These are phyloP conservation scores for Cordyceps javanica DNA, from an alignment of 2,329 filamentous ascomycete genomes.

Conservation along the genomic window DNA sequence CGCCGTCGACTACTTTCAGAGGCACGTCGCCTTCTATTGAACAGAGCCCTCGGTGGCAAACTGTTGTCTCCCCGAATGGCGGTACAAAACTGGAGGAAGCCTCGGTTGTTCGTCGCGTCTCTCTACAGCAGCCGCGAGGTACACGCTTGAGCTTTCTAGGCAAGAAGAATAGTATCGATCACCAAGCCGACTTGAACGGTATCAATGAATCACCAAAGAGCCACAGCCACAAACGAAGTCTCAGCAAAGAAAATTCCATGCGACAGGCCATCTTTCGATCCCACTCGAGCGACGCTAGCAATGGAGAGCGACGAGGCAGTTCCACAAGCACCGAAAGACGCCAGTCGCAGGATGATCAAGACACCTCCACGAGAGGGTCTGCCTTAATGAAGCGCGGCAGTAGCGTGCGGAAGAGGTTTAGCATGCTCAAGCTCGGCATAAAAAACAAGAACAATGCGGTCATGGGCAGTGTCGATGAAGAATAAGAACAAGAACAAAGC, in stretches of 20 bases:
- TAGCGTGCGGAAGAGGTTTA: conserved; percentile 72
- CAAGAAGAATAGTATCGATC: conserved; percentile 38
- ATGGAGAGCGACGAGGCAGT: conserved; percentile 18
- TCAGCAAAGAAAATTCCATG: conserved; percentile 23
- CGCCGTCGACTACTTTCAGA: conserved; percentile 39
- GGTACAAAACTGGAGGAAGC: conserved; percentile 41
- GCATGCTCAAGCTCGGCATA: conserved; percentile 68
- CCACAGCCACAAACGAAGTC: conserved; percentile 22
- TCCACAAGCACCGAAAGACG: conserved; percentile 19
- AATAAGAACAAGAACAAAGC: conserved; percentile 32
- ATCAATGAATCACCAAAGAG: conserved; percentile 19
- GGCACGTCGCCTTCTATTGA: conserved; percentile 43
- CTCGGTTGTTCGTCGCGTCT: conserved; percentile 44
- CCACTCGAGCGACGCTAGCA: conserved; percentile 20
- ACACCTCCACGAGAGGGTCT: conserved; percentile 26
- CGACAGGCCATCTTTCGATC: conserved; percentile 40
- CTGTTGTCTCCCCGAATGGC: conserved; percentile 29
- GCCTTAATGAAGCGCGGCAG: conserved; percentile 42
- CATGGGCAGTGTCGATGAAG: conserved; percentile 52
- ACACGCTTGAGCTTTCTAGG: conserved; percentile 53
- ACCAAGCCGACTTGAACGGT: conserved; percentile 23
- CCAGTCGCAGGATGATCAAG: conserved; percentile 19
- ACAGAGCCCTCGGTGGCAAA: conserved; percentile 27
- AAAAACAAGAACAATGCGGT: conserved; percentile 51
- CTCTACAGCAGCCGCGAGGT: conserved; percentile 41